These are phyloP conservation scores for Uromyces viciae-fabae DNA, from an alignment of 1,284 basidiomycete genomes.

Conservation along the genomic window DNA sequence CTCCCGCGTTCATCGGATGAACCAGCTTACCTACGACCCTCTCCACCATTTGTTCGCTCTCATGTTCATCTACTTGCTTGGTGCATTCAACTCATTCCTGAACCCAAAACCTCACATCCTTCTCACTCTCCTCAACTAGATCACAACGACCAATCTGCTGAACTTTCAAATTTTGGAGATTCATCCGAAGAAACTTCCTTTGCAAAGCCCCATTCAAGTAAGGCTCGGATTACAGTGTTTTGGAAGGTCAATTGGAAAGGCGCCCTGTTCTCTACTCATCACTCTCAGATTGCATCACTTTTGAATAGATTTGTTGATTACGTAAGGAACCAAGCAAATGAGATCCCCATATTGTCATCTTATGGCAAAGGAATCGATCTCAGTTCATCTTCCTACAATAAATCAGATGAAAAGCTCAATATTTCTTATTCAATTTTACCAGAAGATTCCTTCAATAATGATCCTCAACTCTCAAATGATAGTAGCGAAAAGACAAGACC, in stretches of 20 bases:
- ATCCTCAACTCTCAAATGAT: conserved; percentile 59
- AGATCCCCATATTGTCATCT: conserved; percentile 69
- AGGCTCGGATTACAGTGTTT: conserved; percentile 77
- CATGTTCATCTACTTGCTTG: conserved; percentile 83
- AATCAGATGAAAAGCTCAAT: conserved; percentile 72
- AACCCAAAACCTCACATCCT: background rate
- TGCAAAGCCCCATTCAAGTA: conserved; percentile 50
- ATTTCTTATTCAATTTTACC: conserved; percentile 78
- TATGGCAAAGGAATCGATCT: conserved; percentile 80
- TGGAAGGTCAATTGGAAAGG: conserved; percentile 95
- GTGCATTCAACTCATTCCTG: conserved; percentile 67
- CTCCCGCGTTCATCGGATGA: conserved; percentile 86
- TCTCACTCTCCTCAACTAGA: conserved; percentile 30
- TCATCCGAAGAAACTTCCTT: conserved; percentile 45
- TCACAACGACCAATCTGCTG: conserved; percentile 56
- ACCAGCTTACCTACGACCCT: conserved; percentile 84
- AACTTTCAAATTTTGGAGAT: conserved; percentile 1
- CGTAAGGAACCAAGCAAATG: conserved; percentile 68
- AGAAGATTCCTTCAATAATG: conserved; percentile 58
- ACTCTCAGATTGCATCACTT: conserved; percentile 64
- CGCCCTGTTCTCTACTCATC: conserved; percentile 64
- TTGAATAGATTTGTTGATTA: conserved; percentile 72
- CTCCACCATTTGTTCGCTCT: conserved; percentile 90
- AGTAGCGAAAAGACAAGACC: conserved; percentile 60
- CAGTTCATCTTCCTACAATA: conserved; percentile 71